Percentiles rank a stretch among this genome's conserved stretches.
phyloP scores from a whole-genome alignment of 805 yeast genomes.

The Teunomyces lycoperdinae region DNA sequence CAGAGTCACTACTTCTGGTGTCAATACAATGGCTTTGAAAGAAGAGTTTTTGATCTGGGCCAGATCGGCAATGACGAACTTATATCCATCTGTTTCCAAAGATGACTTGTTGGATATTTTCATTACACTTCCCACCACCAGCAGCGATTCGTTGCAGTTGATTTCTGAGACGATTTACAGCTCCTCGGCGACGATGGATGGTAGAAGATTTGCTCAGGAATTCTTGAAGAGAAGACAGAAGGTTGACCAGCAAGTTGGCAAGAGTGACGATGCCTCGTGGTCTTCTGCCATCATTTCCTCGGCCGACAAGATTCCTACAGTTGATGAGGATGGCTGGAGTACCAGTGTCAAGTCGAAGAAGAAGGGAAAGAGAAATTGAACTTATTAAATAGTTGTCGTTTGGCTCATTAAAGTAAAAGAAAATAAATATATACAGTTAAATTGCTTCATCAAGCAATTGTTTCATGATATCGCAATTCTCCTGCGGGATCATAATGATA shows the following conservation, averaged over 20 bases:
- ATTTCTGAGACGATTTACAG: constrained; percentile 91
- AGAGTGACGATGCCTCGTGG: constrained; percentile 59
- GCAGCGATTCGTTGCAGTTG: constrained; percentile 72
- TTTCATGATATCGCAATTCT: constrained; percentile 36
- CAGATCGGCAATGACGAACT: constrained; percentile 57
- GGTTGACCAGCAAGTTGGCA: constrained; percentile 57
- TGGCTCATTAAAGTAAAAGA: not conserved
- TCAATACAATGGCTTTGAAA: constrained; percentile 24
- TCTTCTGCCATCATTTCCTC: constrained; percentile 57
- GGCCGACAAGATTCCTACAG: constrained; percentile 35
- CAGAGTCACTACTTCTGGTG: constrained; percentile 22
- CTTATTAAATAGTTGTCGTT: not conserved
- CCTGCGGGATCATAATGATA: constrained; percentile 56
- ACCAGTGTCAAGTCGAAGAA: constrained; percentile 40
- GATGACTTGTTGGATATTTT: constrained; percentile 80
- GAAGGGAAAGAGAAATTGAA: constrained; percentile 31
- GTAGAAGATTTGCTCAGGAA: constrained; percentile 89
- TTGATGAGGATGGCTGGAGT: constrained; percentile 49
- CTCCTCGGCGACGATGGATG: constrained; percentile 87
- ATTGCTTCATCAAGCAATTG: constrained; percentile 13
- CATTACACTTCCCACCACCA: constrained; percentile 69
- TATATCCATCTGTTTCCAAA: constrained; percentile 72
- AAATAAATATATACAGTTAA: not conserved
- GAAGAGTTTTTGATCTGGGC: constrained; percentile 75
- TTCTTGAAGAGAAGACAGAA: constrained; percentile 73